Conservation (phyloP, 1,284 basidiomycete species). For the Austroboletus novae-zelandiae region DNA sequence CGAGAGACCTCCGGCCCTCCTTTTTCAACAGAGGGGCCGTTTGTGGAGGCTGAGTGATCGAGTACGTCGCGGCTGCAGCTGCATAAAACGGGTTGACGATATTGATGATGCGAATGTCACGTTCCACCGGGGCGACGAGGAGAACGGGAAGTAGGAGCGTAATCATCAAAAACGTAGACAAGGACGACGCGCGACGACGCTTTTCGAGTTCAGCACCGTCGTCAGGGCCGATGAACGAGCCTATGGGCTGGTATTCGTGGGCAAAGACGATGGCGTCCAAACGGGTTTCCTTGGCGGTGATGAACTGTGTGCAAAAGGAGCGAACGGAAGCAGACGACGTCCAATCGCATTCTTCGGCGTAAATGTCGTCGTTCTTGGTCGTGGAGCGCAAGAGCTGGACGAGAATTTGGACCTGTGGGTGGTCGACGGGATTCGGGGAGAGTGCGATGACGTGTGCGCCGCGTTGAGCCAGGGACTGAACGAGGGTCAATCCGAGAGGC, state of each 20-base stretch:
- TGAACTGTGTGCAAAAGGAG: conserved; percentile 63
- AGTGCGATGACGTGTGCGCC: conserved; percentile 77
- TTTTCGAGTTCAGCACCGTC: conserved; percentile 26
- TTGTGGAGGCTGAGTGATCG: conserved; percentile 22
- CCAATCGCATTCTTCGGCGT: conserved; percentile 71
- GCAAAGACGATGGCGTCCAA: conserved; percentile 70
- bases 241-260: conserved; percentile 70
- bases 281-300: conserved; percentile 60
- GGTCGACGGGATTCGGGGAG: conserved; percentile 54
- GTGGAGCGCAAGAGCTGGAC: conserved; percentile 61
- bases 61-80: conserved; percentile 57
- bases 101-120: conserved; percentile 80
- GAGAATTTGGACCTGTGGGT: conserved; percentile 54
- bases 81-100: conserved; percentile 85
- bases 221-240: conserved; percentile 39
- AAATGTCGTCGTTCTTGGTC: conserved; percentile 72
- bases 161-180: conserved; percentile 75
- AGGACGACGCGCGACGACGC: conserved; percentile 45
- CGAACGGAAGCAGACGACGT: conserved; percentile 60
- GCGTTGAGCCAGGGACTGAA: conserved; percentile 61
- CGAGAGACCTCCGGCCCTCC: conserved; percentile 67
- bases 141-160: conserved; percentile 77
- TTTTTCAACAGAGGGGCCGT: conserved; percentile 44
- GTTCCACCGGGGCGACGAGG: conserved; percentile 75
- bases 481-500: conserved; percentile 62